Conservation (phyloP, 495 filamentous ascomycete genomes). For the Tuber calosporum region DNA sequence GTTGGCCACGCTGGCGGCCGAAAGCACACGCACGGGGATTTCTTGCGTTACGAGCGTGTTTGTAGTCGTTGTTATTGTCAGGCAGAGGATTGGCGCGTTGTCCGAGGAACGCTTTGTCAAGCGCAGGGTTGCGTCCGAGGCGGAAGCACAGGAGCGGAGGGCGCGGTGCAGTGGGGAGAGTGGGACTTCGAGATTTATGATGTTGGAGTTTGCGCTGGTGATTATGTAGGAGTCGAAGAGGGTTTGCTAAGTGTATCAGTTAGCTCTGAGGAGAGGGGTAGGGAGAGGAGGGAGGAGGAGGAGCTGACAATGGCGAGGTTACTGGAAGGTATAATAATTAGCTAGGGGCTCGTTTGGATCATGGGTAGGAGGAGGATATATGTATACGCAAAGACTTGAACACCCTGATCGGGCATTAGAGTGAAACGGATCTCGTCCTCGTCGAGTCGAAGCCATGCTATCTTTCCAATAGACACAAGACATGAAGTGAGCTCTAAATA, state of each 20-base stretch:
- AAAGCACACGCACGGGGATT: conserved; percentile 83
- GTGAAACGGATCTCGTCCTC: conserved; percentile 83
- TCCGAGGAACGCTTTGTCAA: conserved; percentile 75
- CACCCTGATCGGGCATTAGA: conserved; percentile 83
- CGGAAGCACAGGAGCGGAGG: conserved; percentile 71
- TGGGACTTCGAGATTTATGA: conserved; percentile 92
- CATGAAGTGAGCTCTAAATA: conserved; percentile 71
- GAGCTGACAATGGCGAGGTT: conserved; percentile 17
- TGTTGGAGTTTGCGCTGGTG: conserved; percentile 74
- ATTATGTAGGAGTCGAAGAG: conserved; percentile 87
- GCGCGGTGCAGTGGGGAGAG: conserved; percentile 72
- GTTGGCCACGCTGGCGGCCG: conserved; percentile 66
- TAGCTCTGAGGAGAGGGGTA: background rate
- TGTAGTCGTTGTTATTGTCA: conserved; percentile 67
- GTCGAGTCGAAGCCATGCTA: conserved; percentile 89
- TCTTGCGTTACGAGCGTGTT: conserved; percentile 71
- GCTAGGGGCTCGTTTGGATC: background rate
- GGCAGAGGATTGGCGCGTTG: conserved; percentile 68
- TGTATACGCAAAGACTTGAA: conserved; percentile 93
- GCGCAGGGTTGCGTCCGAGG: conserved; percentile 70
- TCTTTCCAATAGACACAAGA: conserved; percentile 75
- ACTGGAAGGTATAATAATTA: background rate
- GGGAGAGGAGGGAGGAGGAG: background rate
- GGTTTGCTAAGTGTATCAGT: conserved; percentile 51
- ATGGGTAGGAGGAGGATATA: background rate